Conservation (phyloP, 805 yeast genomes). For the Candida taoyuanica region DNA sequence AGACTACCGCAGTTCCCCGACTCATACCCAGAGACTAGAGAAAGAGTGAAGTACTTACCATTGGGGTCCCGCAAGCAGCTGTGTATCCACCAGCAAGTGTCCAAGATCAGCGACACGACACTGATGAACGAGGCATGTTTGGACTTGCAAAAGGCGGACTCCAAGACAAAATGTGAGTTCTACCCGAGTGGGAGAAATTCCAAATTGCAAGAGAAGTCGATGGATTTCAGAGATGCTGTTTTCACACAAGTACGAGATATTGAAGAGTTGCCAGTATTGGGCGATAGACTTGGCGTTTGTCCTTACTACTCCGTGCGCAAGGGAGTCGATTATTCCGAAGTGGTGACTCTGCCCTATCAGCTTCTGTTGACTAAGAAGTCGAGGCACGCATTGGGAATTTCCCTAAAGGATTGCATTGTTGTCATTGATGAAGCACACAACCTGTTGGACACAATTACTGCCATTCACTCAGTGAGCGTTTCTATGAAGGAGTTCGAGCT, state of each 20-base stretch:
- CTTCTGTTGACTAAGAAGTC: slow-evolving; percentile 57
- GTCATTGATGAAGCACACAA: slow-evolving; percentile 94
- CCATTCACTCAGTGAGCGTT: slow-evolving; percentile 61
- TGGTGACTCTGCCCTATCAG: slow-evolving; percentile 84
- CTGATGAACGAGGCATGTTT: slow-evolving; percentile 77
- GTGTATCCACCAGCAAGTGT: slow-evolving; percentile 67
- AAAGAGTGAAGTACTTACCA: slow-evolving; percentile 63
- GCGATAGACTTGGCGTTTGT: slow-evolving; percentile 54
- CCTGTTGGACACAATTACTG: slow-evolving; percentile 67
- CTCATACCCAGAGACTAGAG: slow-evolving; percentile 42
- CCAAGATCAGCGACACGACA: slow-evolving; percentile 40
- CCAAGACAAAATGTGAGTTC: slow-evolving; percentile 36
- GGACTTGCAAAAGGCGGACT: slow-evolving; percentile 51
- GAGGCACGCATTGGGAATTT: slow-evolving; percentile 53
- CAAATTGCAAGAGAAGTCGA: slow-evolving; percentile 24
- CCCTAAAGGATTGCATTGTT: slow-evolving; percentile 59
- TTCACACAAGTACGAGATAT: slow-evolving; percentile 50
- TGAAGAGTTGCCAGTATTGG: slow-evolving; percentile 67
- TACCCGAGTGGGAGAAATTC: slow-evolving; percentile 32
- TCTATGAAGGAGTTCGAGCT: slow-evolving; percentile 42
- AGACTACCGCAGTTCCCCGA: slow-evolving; percentile 59
- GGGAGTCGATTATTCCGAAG: slow-evolving; percentile 56
- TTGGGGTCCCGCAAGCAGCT: slow-evolving; percentile 82
- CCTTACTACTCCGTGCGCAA: slow-evolving; percentile 77
- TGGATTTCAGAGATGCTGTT: slow-evolving; percentile 43